Base-by-base conservation (phyloP, 2,329 filamentous ascomycete species). In the Xylariaceae sp. region DNA sequence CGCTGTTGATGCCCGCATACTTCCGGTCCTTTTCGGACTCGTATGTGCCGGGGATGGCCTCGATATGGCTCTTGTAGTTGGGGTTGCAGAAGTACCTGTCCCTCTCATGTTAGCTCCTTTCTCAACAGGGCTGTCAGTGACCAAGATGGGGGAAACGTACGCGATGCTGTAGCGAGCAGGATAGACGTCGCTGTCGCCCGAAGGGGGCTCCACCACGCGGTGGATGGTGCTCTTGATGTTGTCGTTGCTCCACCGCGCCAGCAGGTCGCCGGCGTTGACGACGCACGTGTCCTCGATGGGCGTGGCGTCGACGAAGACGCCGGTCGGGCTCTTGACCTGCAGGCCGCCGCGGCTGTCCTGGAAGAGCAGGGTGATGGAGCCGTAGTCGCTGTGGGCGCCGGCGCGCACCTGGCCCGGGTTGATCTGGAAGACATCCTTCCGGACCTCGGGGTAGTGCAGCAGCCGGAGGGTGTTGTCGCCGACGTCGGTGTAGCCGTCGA, bases 151-250 rank as follows among this genome's bases (percentile, higher is more conserved):
- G 15, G 3, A 16, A 14, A 69, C 73, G 56, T 52, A 96, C 52
- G 88, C 89, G 57, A 96, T 83, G 53, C 84, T 90, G 57, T 96
- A 96, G 27, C 85, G 71, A 1, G 87, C 71, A 1, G 88, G 87
- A 60, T 94, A 83, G 27, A 69, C 64, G 12, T 71, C 72, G 6
- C 64, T 66, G 3, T 66, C 68, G 3, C 70, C 71, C 12, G 69
- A 67, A 1, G 86, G 85, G 2, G 89, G 89, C 65, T 95, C 85
- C 4, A 96, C 85, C 1, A 96, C 89, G 9, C 88, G 79, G 62
- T 96, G 89, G 44, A 88, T 78, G 3, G 89, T 96, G 57, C 85
- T 90, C 66, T 85, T 88, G 65, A 96, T 94, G 4, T 77, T 84
- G 55, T 94, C 87, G 56, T 96, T 96, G 48, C 84, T 87, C 89